phyloP scores from a whole-genome alignment of 2,329 filamentous ascomycete species.

The Rhexocercosporidium sp. region DNA sequence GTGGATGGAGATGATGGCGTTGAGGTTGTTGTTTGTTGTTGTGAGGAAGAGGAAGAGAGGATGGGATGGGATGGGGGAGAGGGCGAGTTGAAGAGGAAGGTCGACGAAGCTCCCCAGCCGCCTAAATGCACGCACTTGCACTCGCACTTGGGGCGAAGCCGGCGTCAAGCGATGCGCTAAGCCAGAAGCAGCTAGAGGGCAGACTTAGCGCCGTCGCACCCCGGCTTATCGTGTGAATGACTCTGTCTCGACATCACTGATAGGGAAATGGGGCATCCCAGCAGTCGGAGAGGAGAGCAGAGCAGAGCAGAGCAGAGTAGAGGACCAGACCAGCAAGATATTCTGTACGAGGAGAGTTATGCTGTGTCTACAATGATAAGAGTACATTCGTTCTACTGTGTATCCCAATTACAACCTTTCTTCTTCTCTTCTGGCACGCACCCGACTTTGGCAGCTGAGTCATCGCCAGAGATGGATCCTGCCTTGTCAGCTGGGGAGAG shows the following conservation, averaged over 20 bases:
- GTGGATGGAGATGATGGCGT: slow-evolving; percentile 34
- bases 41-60: slow-evolving; percentile 25
- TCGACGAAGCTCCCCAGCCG: slow-evolving; percentile 21
- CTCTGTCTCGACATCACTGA: slow-evolving; percentile 12
- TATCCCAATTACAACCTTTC: background rate
- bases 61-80: slow-evolving; percentile 29
- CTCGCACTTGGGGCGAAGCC: slow-evolving; percentile 19
- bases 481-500: background rate
- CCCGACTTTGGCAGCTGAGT: background rate
- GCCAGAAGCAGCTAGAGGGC: background rate
- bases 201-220: background rate
- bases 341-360: background rate
- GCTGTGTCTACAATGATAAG: background rate
- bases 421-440: background rate
- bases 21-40: slow-evolving; percentile 6
- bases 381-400: background rate
- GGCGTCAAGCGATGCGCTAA: slow-evolving; percentile 13
- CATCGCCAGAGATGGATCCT: background rate
- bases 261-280: slow-evolving; percentile 5
- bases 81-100: slow-evolving; percentile 30
- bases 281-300: background rate
- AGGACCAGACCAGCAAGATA: background rate
- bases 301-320: background rate
- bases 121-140: slow-evolving; percentile 15
- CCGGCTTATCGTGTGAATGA: slow-evolving; percentile 22